A percentile compares a stretch with the other conserved stretches of the same genome.
Conservation (phyloP, 2,329 filamentous ascomycete species). For the Apiospora koreana region DNA sequence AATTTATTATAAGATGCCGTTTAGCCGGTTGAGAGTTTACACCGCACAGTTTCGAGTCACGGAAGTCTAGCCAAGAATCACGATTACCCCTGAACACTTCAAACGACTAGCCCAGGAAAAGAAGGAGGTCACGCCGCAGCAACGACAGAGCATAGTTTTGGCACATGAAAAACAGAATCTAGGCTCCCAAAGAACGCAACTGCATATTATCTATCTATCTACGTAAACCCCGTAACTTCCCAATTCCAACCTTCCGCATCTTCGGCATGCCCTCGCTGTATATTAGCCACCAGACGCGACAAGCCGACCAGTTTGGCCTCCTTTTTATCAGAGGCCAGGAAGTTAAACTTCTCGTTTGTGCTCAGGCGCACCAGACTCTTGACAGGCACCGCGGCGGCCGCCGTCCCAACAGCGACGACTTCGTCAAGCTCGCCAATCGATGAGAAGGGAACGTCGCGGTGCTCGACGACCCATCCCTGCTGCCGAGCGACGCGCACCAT, state of each 20-base stretch:
- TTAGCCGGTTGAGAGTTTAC: too few species aligned
- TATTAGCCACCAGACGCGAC: constrained; percentile 9
- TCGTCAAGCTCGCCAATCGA: constrained; percentile 3
- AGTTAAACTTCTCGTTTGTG: constrained; percentile 14
- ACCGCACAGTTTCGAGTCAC: too few species aligned
- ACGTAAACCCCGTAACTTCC: constrained; percentile 12
- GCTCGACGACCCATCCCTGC: constrained; percentile 13
- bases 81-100: too few species aligned
- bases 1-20: too few species aligned
- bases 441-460: constrained; percentile 13
- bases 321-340: background rate
- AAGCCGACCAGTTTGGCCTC: constrained; percentile 6
- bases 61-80: too few species aligned
- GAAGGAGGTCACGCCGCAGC: background rate
- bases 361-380: constrained; percentile 12
- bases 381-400: constrained; percentile 13
- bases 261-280: constrained; percentile 11
- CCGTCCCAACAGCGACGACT: constrained; percentile 10
- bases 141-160: background rate
- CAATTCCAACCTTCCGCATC: constrained; percentile 14
- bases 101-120: too few species aligned
- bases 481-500: constrained; percentile 32
- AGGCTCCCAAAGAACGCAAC: too few species aligned
- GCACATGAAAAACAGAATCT: background rate
- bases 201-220: background rate